Evolutionary conservation across 768 basidiomycete genomes (phyloP), one percentile per base, ranked within the genome.

Genomic region (Tylopilus sp.): DNA sequence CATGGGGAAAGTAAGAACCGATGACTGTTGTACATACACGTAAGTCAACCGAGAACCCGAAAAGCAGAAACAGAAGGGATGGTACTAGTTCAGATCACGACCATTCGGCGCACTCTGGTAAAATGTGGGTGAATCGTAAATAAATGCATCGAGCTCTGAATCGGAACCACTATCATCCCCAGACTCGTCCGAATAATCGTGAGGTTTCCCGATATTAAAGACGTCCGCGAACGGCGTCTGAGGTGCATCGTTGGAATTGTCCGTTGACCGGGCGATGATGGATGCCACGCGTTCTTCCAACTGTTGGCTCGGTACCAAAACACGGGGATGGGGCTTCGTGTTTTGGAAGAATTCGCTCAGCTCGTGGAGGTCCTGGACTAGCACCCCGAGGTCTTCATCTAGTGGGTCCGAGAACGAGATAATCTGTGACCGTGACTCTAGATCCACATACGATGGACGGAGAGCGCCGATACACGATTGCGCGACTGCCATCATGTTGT

Each of bases 401-500:
- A 68, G 65, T 50, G 61, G 64, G 58, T 63, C 72, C 55, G 68
- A 57, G 14, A 72, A 69, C 16, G 79, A 61, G 30, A 69, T 56
- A 45, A 70, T 61, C 45, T 59, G 58, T 7, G 63, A 72, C 46
- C 75, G 84, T 17, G 83, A 85, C 68, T 85, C 86, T 65, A 87
- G 87, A 56, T 86, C 79, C 64, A 92, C 81, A 47, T 84, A 77
- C 33, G 87, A 85, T 14, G 88, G 84, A 30, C 89, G 76, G 31
- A 80, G 73, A 13, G 84, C 79, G 64, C 85, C 78, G 30, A 84
- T 84, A 67, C 87, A 92, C 6, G 89, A 89, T 59, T 90, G 90
- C 58, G 89, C 92, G 13, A 96, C 89, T 2, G 89, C 88, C 70
- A 85, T 79, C 57, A 95, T 78, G 63, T 94, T 95, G 37, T 80